Percentiles rank a stretch among this genome's conserved stretches.
Conservation (phyloP, 352 stramenopile species). For the Pythium angustatum region DNA sequence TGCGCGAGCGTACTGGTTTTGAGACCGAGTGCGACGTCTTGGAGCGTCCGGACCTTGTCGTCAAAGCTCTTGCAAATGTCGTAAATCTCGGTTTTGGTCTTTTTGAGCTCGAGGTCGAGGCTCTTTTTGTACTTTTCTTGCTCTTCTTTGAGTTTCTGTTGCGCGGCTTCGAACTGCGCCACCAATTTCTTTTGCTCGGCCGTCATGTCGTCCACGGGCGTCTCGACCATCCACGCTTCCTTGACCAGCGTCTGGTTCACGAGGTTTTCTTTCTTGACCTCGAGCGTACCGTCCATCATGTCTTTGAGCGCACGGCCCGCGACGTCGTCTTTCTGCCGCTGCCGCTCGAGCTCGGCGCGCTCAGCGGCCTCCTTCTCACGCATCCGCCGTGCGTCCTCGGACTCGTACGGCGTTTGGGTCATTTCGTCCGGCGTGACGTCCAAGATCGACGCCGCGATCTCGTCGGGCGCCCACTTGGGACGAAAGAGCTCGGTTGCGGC, state of each 20-base stretch:
- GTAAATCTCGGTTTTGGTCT: constrained; percentile 58
- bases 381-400: constrained; percentile 55
- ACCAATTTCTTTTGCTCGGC: constrained; percentile 63
- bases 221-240: constrained; percentile 89
- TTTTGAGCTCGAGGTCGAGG: constrained; percentile 81
- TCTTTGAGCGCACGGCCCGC: constrained; percentile 77
- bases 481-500: constrained; percentile 43
- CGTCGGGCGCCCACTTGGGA: constrained; percentile 53
- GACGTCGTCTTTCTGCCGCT: constrained; percentile 84
- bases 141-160: constrained; percentile 79
- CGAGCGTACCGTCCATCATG: constrained; percentile 95
- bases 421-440: constrained; percentile 76
- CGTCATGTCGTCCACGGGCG: constrained; percentile 52
- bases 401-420: constrained; percentile 85
- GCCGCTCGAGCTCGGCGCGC: constrained; percentile 34
- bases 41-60: constrained; percentile 70
- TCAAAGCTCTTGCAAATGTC: constrained; percentile 87
- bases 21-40: constrained; percentile 22
- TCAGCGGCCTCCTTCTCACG: constrained; percentile 48
- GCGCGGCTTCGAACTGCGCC: constrained; percentile 43
- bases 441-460: constrained; percentile 69
- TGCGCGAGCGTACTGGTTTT: constrained; percentile 40
- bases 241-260: constrained; percentile 67
- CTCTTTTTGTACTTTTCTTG: constrained; percentile 91
- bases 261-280: constrained; percentile 84